Percentiles rank a stretch among this genome's conserved stretches.
Evolutionary conservation across 2,329 filamentous ascomycete species (phyloP).

Genomic region (Mollisiaceae sp.): DNA sequence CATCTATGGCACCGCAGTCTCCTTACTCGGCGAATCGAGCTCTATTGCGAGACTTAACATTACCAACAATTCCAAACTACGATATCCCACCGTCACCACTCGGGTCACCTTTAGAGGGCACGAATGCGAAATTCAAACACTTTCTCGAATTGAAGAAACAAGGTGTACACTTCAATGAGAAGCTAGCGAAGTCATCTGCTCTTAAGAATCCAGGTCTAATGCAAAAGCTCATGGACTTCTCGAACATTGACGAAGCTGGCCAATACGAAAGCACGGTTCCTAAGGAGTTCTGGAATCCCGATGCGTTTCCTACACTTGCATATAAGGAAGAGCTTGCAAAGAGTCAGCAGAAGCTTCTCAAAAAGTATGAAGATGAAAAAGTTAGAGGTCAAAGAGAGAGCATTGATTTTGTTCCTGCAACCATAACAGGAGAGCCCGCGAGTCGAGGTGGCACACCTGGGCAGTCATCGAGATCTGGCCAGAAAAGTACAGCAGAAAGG

Average conservation of each 20-base stretch:
- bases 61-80: conserved; percentile 74
- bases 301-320: conserved; percentile 59
- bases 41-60: conserved; percentile 72
- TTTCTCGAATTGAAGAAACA: conserved; percentile 80
- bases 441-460: conserved; percentile 35
- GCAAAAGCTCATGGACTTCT: conserved; percentile 75
- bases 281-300: conserved; percentile 62
- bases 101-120: conserved; percentile 56
- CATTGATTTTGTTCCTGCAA: conserved; percentile 43
- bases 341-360: conserved; percentile 47
- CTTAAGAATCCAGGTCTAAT: conserved; percentile 74
- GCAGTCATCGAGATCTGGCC: conserved; percentile 28
- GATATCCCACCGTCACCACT: conserved; percentile 77
- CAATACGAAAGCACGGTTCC: conserved; percentile 71
- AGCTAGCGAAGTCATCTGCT: conserved; percentile 68
- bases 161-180: conserved; percentile 78
- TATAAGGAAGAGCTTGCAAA: conserved; percentile 56
- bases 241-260: conserved; percentile 57
- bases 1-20: conserved; percentile 50
- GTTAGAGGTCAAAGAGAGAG: conserved; percentile 38
- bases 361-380: conserved; percentile 41
- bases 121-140: conserved; percentile 71
- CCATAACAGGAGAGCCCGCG: conserved; percentile 27
- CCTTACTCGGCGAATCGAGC: conserved; percentile 71
- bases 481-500: conserved; percentile 43